phyloP scores from a whole-genome alignment of 495 filamentous ascomycete species.

The Podospora pseudocomata region DNA sequence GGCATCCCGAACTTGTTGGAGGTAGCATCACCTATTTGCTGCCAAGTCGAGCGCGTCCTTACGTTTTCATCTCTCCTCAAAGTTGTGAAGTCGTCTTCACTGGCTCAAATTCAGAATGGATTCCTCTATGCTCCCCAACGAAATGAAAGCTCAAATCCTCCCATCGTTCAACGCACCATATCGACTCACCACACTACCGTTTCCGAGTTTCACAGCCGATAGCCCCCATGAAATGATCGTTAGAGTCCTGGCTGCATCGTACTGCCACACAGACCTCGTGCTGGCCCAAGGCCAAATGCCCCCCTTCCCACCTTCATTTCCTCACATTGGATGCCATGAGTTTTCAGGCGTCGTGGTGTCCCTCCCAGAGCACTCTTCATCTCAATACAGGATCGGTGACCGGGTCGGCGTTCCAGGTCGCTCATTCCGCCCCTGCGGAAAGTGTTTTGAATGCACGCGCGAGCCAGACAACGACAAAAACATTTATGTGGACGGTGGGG shows the following conservation, averaged over 20 bases:
- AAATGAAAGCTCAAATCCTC: constrained; percentile 40
- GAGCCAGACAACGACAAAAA: constrained; percentile 12
- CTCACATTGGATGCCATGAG: constrained; percentile 31
- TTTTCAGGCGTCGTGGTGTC: constrained; percentile 29
- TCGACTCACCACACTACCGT: constrained; percentile 24
- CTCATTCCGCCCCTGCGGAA: constrained; percentile 37
- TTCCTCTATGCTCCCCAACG: constrained; percentile 15
- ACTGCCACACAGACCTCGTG: constrained; percentile 41
- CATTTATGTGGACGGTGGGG: constrained; percentile 28
- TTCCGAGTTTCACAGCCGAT: constrained; percentile 19
- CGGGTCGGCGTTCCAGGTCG: constrained; percentile 39
- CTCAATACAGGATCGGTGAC: constrained; percentile 23
- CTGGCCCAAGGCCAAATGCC: constrained; percentile 35
- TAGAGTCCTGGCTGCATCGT: constrained; percentile 38
- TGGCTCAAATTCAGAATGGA: not conserved
- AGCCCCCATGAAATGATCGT: constrained; percentile 34
- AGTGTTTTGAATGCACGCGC: constrained; percentile 36
- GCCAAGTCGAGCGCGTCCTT: no score
- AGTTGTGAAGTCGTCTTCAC: not conserved
- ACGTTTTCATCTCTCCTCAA: no score
- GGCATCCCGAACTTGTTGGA: no score
- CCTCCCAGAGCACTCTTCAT: constrained; percentile 10
- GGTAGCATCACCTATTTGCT: no score
- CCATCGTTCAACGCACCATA: constrained; percentile 35
- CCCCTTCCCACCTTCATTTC: constrained; percentile 24